phyloP scores from a whole-genome alignment of 2,329 filamentous ascomycete genomes.

The Fusarium sambucinum region DNA sequence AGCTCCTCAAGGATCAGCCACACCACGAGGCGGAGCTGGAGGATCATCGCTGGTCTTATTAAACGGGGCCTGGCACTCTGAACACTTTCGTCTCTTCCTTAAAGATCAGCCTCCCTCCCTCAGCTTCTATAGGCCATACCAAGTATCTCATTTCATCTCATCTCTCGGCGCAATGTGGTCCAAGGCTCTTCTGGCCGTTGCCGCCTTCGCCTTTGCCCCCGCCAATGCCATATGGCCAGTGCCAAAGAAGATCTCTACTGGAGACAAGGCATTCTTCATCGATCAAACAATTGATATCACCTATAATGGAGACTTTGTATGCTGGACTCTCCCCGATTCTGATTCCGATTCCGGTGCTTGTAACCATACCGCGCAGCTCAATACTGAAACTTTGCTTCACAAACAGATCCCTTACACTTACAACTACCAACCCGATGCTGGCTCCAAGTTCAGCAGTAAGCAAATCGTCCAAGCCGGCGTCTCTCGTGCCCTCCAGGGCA shows the following conservation, averaged over 20 bases:
- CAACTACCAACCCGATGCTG: conserved; percentile 57
- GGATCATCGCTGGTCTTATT: conserved; percentile 42
- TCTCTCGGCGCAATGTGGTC: conserved; percentile 45
- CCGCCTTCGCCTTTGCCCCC: conserved; percentile 56
- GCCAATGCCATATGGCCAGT: conserved; percentile 70
- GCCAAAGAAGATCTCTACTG: conserved; percentile 64
- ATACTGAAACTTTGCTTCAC: conserved; percentile 52
- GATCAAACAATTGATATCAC: conserved; percentile 64
- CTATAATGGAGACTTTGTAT: conserved; percentile 70
- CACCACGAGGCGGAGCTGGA: conserved; percentile 30
- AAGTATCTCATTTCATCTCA: conserved; percentile 1
- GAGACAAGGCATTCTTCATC: conserved; percentile 66
- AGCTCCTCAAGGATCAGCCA: conserved; percentile 15
- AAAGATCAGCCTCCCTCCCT: conserved; percentile 1
- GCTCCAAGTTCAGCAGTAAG: conserved; percentile 60
- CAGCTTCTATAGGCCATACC: neutral
- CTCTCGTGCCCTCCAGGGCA: conserved; percentile 69
- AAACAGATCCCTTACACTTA: conserved; percentile 63
- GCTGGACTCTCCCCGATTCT: conserved; percentile 55
- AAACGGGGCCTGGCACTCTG: conserved; percentile 35
- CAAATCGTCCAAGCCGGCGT: conserved; percentile 68
- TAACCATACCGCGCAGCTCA: conserved; percentile 28
- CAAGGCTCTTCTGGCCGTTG: conserved; percentile 53
- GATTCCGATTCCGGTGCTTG: conserved; percentile 42
- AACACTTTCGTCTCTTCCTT: conserved; percentile 11